These are phyloP conservation scores for Pochonia chlamydosporia DNA, from an alignment of 2,329 filamentous ascomycete genomes.

Conservation along the genomic window DNA sequence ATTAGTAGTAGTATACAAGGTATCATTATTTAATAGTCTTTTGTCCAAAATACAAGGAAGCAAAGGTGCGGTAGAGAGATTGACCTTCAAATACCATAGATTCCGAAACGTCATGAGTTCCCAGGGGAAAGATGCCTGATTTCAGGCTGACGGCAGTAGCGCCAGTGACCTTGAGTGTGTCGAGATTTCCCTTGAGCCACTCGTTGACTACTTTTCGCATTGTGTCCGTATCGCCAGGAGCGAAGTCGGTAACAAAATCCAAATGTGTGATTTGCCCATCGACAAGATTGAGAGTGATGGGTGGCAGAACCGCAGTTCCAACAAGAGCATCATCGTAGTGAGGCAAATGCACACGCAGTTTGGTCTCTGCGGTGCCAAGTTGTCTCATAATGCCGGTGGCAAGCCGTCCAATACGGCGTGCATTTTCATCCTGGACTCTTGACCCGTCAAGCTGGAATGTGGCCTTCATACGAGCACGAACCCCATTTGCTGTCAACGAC, in stretches of 20 bases:
- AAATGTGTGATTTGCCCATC: conserved; percentile 73
- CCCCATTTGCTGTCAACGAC: conserved; percentile 72
- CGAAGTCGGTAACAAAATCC: conserved; percentile 72
- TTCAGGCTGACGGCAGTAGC: conserved; percentile 68
- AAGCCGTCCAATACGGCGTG: conserved; percentile 69
- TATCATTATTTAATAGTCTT: conserved; percentile 36
- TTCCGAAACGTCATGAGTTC: conserved; percentile 69
- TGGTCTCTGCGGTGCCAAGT: conserved; percentile 67
- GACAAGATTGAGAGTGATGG: conserved; percentile 67
- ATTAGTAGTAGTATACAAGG: conserved; percentile 8
- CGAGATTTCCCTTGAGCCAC: conserved; percentile 76
- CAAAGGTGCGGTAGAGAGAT: conserved; percentile 61
- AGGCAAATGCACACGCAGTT: conserved; percentile 72
- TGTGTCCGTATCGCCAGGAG: conserved; percentile 69
- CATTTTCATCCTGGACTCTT: conserved; percentile 63
- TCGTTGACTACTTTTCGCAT: conserved; percentile 79
- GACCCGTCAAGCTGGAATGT: conserved; percentile 75
- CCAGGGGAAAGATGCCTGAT: conserved; percentile 73
- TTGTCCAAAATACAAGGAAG: conserved; percentile 55
- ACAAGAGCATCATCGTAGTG: conserved; percentile 74
- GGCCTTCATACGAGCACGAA: conserved; percentile 74
- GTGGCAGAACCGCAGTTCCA: conserved; percentile 71
- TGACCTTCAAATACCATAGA: conserved; percentile 78
- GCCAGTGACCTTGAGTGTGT: conserved; percentile 64
- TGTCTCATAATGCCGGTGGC: conserved; percentile 75